Evolutionary conservation across 2,329 filamentous ascomycete species (phyloP).

Genomic region (Cercospora sp.): DNA sequence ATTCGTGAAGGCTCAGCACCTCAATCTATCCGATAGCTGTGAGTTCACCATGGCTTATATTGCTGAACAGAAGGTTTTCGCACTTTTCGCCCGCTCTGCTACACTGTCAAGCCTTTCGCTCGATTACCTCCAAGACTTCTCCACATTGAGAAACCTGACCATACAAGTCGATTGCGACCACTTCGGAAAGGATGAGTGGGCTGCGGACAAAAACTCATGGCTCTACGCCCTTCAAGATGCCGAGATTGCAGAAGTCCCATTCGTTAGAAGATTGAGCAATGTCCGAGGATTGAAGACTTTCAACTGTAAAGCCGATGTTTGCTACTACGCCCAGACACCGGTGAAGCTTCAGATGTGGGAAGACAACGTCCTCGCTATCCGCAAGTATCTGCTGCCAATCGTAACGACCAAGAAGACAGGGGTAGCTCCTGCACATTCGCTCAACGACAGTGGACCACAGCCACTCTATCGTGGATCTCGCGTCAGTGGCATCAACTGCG

Average conservation of each 20-base stretch:
- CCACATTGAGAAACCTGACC: no score
- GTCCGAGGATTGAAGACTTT: background rate
- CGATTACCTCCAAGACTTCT: background rate
- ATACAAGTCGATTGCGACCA: background rate
- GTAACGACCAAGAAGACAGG: background rate
- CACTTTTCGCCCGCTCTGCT: no score
- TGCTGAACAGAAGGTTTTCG: no score
- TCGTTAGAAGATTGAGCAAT: background rate
- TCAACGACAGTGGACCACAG: background rate
- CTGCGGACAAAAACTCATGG: background rate
- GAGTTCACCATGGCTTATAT: no score
- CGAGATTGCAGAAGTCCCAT: background rate
- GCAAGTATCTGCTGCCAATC: background rate
- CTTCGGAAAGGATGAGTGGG: background rate
- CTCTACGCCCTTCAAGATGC: background rate
- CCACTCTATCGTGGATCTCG: background rate
- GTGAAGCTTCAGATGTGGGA: background rate
- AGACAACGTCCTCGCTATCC: background rate
- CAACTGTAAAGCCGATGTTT: no score
- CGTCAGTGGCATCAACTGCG: background rate
- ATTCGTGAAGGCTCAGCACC: background rate
- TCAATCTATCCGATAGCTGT: background rate
- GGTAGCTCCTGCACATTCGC: background rate
- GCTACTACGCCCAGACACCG: background rate
- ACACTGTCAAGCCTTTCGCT: background rate